phyloP scores from a whole-genome alignment of 148 eudicot genomes.

The Gaultheria prostrata region DNA sequence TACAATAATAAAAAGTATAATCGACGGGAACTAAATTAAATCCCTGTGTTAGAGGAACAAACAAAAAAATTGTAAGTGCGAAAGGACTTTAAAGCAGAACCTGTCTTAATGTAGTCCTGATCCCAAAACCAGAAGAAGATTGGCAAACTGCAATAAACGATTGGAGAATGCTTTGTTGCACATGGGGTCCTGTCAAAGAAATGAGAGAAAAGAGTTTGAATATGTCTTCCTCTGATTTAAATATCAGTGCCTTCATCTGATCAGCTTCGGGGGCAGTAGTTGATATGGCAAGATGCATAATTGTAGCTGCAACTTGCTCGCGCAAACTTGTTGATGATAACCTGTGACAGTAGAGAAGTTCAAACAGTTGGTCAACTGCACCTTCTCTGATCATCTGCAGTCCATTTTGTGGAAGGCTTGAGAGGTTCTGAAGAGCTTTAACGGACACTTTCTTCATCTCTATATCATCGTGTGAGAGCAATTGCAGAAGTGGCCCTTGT shows the following conservation, averaged over 20 bases:
- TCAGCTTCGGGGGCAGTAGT: constrained; percentile 19
- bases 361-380: constrained; percentile 20
- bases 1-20: neutral
- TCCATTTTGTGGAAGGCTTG: constrained; percentile 27
- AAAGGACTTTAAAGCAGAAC: neutral
- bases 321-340: constrained; percentile 20
- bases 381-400: constrained; percentile 27
- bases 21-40: too few relatives aligned
- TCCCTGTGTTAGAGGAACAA: too few relatives aligned
- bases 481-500: constrained; percentile 19
- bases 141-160: constrained; percentile 27
- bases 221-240: constrained; percentile 30
- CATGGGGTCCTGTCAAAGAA: constrained; percentile 22
- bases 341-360: constrained; percentile 27
- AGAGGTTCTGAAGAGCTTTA: constrained; percentile 28
- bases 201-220: constrained; percentile 30
- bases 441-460: constrained; percentile 24
- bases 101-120: constrained; percentile 23
- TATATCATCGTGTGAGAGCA: constrained; percentile 20
- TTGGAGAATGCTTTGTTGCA: constrained; percentile 24
- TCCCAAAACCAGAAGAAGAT: constrained; percentile 18
- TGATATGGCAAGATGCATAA: constrained; percentile 27
- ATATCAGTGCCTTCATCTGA: constrained; percentile 7
- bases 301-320: constrained; percentile 19
- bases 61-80: neutral